phyloP scores from a whole-genome alignment of 345 rosid genomes.

The Triadica sebifera region DNA sequence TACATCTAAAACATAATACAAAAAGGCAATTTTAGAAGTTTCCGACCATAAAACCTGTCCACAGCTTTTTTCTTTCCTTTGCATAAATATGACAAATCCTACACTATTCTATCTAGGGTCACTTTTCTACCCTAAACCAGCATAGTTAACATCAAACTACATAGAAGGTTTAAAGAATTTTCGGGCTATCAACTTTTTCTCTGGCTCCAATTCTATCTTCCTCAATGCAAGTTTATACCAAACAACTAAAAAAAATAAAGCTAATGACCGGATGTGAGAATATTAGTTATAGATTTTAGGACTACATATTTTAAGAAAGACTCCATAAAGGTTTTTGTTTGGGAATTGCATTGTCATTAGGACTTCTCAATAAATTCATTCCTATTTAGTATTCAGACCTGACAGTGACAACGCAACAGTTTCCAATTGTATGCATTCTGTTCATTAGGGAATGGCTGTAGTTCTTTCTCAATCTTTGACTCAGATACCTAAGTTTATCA shows the following conservation, averaged over 20 bases:
- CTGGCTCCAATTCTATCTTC: neutral
- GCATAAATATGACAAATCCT: neutral
- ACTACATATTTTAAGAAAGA: neutral
- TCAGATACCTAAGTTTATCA: constrained; percentile 85
- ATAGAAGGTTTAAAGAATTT: neutral
- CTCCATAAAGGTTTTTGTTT: neutral
- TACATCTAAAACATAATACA: neutral
- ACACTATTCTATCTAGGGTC: neutral
- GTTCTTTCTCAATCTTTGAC: constrained; percentile 79
- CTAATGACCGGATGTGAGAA: neutral
- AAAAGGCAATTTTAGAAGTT: neutral
- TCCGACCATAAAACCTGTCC: neutral
- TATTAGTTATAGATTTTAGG: neutral
- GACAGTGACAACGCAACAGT: constrained; percentile 70
- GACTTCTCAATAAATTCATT: neutral
- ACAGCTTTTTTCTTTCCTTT: neutral
- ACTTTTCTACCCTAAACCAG: neutral
- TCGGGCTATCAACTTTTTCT: neutral
- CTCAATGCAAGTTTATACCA: neutral
- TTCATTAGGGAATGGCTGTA: constrained; percentile 44
- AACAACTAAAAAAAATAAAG: neutral
- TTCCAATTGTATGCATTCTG: constrained; percentile 57
- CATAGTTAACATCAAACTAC: neutral
- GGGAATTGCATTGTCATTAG: neutral
- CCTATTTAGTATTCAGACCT: constrained; percentile 58